Evolutionary conservation across 2,329 filamentous ascomycete genomes (phyloP).

Genomic region (Aspergillus pseudoterreus): DNA sequence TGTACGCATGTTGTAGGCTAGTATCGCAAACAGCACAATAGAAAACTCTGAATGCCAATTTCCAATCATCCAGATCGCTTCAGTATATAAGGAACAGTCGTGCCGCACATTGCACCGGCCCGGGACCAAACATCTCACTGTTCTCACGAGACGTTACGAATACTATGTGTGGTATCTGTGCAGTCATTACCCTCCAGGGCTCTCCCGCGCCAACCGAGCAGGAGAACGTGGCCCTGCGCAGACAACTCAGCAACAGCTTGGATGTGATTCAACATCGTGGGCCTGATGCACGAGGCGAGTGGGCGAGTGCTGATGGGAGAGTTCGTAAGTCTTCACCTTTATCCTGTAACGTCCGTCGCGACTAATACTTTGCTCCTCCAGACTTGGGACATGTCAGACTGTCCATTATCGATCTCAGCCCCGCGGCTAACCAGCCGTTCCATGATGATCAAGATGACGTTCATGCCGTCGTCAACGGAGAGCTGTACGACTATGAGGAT

Average conservation of each 20-base stretch:
- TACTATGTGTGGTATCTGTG: background rate
- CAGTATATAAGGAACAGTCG: too few relatives aligned
- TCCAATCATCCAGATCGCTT: too few relatives aligned
- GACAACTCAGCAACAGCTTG: slow-evolving; percentile 28
- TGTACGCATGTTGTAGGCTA: too few relatives aligned
- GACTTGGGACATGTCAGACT: slow-evolving; percentile 49
- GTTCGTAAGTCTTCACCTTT: slow-evolving; percentile 30
- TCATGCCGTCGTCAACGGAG: slow-evolving; percentile 57
- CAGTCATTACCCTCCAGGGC: background rate
- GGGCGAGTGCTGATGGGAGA: slow-evolving; percentile 43
- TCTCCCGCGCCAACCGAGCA: too few relatives aligned
- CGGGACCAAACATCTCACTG: too few relatives aligned
- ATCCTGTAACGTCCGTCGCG: too few relatives aligned
- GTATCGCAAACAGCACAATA: too few relatives aligned
- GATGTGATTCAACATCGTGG: slow-evolving; percentile 44
- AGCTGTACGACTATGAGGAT: slow-evolving; percentile 53
- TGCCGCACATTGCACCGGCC: too few relatives aligned
- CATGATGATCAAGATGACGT: slow-evolving; percentile 37
- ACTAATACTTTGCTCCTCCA: slow-evolving; percentile 11
- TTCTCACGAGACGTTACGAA: background rate
- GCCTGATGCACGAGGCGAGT: slow-evolving; percentile 45
- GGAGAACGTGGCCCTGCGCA: too few relatives aligned
- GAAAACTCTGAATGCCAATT: too few relatives aligned
- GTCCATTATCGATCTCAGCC: slow-evolving; percentile 51
- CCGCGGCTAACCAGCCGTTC: slow-evolving; percentile 46